phyloP scores from a whole-genome alignment of 2,329 filamentous ascomycete species.

The Aquanectria penicillioides region DNA sequence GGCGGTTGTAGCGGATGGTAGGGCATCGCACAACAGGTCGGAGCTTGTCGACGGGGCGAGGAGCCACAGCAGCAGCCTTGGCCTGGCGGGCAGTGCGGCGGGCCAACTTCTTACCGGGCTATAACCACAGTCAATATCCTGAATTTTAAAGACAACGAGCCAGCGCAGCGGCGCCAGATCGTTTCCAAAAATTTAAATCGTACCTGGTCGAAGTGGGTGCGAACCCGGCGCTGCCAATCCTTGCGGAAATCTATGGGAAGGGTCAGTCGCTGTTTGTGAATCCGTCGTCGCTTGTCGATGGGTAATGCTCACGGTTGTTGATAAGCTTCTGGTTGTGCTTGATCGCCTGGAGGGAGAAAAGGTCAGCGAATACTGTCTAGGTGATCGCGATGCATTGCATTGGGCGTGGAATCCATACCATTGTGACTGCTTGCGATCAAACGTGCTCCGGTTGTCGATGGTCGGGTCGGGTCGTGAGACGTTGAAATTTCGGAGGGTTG shows the following conservation, averaged over 20 bases:
- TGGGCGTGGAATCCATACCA: constrained; percentile 53
- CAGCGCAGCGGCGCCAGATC: constrained; percentile 25
- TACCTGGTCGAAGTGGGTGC: constrained; percentile 99
- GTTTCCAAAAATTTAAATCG: constrained; percentile 43
- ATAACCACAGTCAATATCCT: constrained; percentile 49
- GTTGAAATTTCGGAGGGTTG: constrained; percentile 51
- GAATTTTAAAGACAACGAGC: constrained; percentile 25
- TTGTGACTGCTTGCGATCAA: constrained; percentile 66
- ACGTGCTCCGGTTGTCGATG: constrained; percentile 55
- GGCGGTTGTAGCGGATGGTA: constrained; percentile 99
- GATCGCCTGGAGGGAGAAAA: constrained; percentile 76
- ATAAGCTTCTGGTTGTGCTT: constrained; percentile 99
- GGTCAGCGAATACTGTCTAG: constrained; percentile 40
- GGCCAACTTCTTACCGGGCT: constrained; percentile 96
- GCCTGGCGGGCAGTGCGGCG: constrained; percentile 90
- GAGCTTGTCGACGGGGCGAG: constrained; percentile 96
- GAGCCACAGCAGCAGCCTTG: constrained; percentile 95
- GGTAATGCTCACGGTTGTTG: constrained; percentile 82
- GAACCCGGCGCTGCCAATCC: constrained; percentile 99
- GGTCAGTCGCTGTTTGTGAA: constrained; percentile 51
- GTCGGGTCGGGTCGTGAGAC: constrained; percentile 53
- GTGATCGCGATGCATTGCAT: constrained; percentile 32
- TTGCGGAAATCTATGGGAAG: constrained; percentile 87
- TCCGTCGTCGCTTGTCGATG: constrained; percentile 42
- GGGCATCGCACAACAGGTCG: constrained; percentile 97